Evolutionary conservation across 2,329 filamentous ascomycete genomes (phyloP).

Genomic region (Cladophialophora bantiana): DNA sequence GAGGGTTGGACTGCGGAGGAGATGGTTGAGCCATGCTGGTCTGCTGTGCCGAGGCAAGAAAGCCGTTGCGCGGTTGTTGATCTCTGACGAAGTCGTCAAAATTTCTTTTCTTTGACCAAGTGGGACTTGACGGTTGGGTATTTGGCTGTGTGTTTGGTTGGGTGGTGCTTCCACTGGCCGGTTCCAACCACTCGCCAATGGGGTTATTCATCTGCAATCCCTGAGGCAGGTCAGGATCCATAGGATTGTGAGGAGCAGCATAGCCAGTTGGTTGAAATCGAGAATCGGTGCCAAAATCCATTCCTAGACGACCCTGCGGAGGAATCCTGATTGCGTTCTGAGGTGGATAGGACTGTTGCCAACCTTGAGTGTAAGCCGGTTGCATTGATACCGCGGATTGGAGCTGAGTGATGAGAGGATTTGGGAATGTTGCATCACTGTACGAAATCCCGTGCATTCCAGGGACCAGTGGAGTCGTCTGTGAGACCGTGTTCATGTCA

Average conservation of each 20-base stretch:
- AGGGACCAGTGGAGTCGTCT: constrained; percentile 16
- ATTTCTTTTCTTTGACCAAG: constrained; percentile 38
- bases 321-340: constrained; percentile 24
- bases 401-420: constrained; percentile 27
- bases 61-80: constrained; percentile 29
- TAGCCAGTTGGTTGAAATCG: constrained; percentile 38
- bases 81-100: constrained; percentile 37
- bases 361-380: constrained; percentile 30
- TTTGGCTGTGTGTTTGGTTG: constrained; percentile 37
- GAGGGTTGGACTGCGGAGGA: constrained; percentile 20
- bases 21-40: constrained; percentile 18
- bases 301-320: constrained; percentile 23
- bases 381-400: constrained; percentile 31
- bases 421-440: constrained; percentile 19
- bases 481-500: constrained; percentile 27
- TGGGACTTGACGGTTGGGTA: constrained; percentile 41
- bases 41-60: constrained; percentile 23
- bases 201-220: constrained; percentile 29
- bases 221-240: constrained; percentile 35
- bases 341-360: constrained; percentile 34
- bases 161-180: constrained; percentile 32
- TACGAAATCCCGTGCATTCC: constrained; percentile 28
- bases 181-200: constrained; percentile 33
- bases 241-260: constrained; percentile 34
- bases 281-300: constrained; percentile 38